Evolutionary conservation across 768 basidiomycete species (phyloP).

Genomic region (Rhizopogon sp.): DNA sequence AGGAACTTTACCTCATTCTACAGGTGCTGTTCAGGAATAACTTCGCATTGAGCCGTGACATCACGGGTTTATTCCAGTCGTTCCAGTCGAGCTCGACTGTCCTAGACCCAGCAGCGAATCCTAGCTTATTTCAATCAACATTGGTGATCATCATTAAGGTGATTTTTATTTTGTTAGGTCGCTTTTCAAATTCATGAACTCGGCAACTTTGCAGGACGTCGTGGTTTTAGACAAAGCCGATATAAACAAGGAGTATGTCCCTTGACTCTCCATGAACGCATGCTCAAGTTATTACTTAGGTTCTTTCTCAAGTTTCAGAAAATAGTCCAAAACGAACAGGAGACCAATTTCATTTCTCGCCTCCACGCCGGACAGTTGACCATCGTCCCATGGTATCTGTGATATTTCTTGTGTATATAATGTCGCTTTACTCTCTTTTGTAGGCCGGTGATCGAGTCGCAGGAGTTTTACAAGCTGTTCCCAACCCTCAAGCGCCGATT

Average conservation of each 20-base stretch:
- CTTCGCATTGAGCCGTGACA: constrained; percentile 56
- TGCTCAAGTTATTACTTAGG: constrained; percentile 23
- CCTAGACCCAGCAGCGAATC: constrained; percentile 54
- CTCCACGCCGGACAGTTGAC: constrained; percentile 50
- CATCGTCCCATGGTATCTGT: constrained; percentile 51
- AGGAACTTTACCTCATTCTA: not conserved
- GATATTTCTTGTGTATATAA: not conserved
- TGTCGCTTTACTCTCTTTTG: not conserved
- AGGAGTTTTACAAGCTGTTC: constrained; percentile 56
- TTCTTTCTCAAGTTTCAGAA: constrained; percentile 54
- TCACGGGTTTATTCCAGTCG: constrained; percentile 56
- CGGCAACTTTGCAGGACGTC: constrained; percentile 41
- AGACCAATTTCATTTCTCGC: constrained; percentile 55
- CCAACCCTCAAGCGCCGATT: constrained; percentile 39
- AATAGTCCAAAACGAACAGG: constrained; percentile 61
- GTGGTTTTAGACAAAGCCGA: constrained; percentile 56
- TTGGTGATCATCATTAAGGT: constrained; percentile 64
- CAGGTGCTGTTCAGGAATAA: constrained; percentile 65
- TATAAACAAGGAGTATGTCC: constrained; percentile 50
- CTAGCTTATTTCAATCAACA: constrained; percentile 52
- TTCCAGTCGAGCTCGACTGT: constrained; percentile 57
- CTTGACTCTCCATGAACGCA: not conserved
- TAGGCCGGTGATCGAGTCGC: constrained; percentile 56
- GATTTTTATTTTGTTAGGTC: not conserved
- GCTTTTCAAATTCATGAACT: not conserved